These are phyloP conservation scores for Metschnikowia similis DNA, from an alignment of 805 yeast species.

Conservation along the genomic window DNA sequence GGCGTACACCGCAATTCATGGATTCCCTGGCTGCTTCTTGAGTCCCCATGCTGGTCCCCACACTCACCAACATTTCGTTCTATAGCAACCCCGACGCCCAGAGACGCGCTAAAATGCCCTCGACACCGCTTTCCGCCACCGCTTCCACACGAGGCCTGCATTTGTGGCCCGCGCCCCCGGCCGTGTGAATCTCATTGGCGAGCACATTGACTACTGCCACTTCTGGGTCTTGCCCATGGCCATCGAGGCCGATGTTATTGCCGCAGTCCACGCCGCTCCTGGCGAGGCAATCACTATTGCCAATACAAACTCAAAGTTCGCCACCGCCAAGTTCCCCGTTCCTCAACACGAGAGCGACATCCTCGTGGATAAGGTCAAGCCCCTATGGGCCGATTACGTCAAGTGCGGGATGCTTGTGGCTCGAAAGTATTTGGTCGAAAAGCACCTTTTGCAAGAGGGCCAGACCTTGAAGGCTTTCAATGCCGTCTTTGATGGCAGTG, in stretches of 20 bases:
- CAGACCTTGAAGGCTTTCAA: slow-evolving; percentile 44
- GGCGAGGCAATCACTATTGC: slow-evolving; percentile 24
- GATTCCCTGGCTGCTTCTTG: background rate
- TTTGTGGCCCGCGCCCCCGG: slow-evolving; percentile 68
- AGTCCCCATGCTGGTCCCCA: slow-evolving; percentile 24
- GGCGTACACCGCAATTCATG: background rate
- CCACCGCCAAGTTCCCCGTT: slow-evolving; percentile 36
- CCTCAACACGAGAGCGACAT: slow-evolving; percentile 37
- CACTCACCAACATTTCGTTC: slow-evolving; percentile 29
- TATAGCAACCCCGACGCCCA: slow-evolving; percentile 29
- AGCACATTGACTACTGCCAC: slow-evolving; percentile 66
- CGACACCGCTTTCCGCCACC: slow-evolving; percentile 18
- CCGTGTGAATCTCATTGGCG: slow-evolving; percentile 70
- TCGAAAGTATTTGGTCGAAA: slow-evolving; percentile 40
- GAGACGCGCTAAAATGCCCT: slow-evolving; percentile 25
- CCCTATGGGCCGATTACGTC: slow-evolving; percentile 67
- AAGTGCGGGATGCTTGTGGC: slow-evolving; percentile 63
- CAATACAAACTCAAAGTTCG: slow-evolving; percentile 34
- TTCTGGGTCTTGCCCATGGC: slow-evolving; percentile 74
- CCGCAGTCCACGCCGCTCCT: slow-evolving; percentile 37
- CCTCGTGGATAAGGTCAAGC: slow-evolving; percentile 45
- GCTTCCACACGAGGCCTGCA: slow-evolving; percentile 32
- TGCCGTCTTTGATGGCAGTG: slow-evolving; percentile 55
- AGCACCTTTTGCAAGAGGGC: slow-evolving; percentile 20
- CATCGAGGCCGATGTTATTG: slow-evolving; percentile 56